Evolutionary conservation across 768 basidiomycete genomes (phyloP), one percentile per base, ranked within the genome.

Genomic region (Cystoderma amianthinum): DNA sequence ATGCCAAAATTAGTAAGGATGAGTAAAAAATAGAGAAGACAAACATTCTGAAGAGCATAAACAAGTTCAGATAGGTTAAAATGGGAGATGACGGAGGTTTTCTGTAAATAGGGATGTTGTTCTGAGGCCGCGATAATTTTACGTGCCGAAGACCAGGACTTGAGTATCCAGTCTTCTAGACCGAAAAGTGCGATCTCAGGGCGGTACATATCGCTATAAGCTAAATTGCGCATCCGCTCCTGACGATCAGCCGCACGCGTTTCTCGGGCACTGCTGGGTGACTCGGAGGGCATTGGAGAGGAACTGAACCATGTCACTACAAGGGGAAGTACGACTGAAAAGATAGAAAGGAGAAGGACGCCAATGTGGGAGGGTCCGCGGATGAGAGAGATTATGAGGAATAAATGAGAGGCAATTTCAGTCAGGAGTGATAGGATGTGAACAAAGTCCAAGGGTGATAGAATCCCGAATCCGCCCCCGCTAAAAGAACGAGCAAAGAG

Each of bases 181-280:
- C 86, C 86, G 57, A 91, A 94, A 3, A 93, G 67, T 23, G 82
- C 68, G 22, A 93, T 73, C 57, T 94, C 90, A 12, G 83, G 80
- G n/a, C 87, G 80, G 57, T 86, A 79, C 0, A 63, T 53, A 28
- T 88, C 88, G 52, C 78, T 84, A 57, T 85, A 78, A 0, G 80
- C 89, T 28, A 92, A 63, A 51, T 72, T 77, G 5, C 85, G 78
- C 71, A 90, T 76, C 32, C 72, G 75, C 53, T 90, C 86, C 53
- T 84, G 82, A 32, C 78, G 78, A 39, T 84, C 80, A 18, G 77
- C 75, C 2, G 81, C 73, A 9, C 74, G 75, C 12, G 74, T 75
- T 55, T 85, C 84, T 32, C 72, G 71, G 3, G 68, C 67, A 18
- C 64, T 76, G 48, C 70, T 73, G 10, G 62, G 53, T 7, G 60